Evolutionary conservation across 441 rosid species (phyloP), one percentile per base, ranked within the genome.

Genomic region (Populus hybrid): DNA sequence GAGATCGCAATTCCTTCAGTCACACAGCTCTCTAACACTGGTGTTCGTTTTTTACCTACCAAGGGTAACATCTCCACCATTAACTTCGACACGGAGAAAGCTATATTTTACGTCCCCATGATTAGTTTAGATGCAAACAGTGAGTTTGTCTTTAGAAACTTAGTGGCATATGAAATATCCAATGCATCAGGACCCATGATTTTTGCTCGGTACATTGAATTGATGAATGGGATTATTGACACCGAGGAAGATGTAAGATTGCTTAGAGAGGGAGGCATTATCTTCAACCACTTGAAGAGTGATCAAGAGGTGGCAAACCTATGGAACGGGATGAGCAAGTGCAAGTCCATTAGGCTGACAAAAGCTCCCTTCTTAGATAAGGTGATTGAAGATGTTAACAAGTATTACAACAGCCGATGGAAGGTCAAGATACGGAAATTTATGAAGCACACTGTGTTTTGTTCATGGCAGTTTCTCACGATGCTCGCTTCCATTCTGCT

Each of bases 301-400:
- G 96, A 94, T 53, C 67, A 69, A 79, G 92, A 89, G 82, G 98
- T 83, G 4, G 95, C 96, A 6, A 81, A 81, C 21, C 40, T 94
- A 64, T 94, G 97, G 97, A 94, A 94, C 71, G 94, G 97, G 74
- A 94, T 94, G 95, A 94, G 86, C 71, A 53, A 6, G 61, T 53
- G 61, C n/a, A 90, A 86, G 69, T 91, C 93, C 0, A 84, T 91
- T 57, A 86, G 87, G 77, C 76, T 94, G 38, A 94, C 97, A 2
- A 90, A 79, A 87, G 95, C 90, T n/a, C 82, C 83, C 0, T 89
- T 84, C 75, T 79, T 94, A 53, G 97, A 94, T 73, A 87, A 86
- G 82, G 90, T 84, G 73, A 94, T 92, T 30, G 92, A 89, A 46
- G 95, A 94, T 65, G 91, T 92, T 64, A 91, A 91, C 83, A 84